Evolutionary conservation across 1,139 yeast genomes (phyloP), one percentile per base, ranked within the genome.

Genomic region (Tardiomyces digboiensis): DNA sequence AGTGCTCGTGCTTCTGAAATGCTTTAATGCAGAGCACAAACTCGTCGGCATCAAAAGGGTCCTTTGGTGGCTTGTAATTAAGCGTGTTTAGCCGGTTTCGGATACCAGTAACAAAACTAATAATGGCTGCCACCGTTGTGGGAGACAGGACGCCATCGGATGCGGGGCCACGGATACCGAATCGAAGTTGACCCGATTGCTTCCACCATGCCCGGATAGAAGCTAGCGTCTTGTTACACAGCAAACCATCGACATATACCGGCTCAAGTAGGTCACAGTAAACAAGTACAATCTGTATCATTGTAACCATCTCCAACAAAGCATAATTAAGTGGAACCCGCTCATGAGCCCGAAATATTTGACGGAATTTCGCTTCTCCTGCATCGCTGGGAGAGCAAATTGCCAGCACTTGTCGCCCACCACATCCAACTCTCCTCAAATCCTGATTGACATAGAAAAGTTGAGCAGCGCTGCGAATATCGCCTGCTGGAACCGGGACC

Each of bases 191-290:
- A 0, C 95, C 95, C 51, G 83, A 76, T 40, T 77, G 62, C 39
- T 71, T 72, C 97, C 97, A 89, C 97, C 97, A 91, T 44, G 72
- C 71, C 3, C 64, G 57, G 19, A 87, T 74, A 0, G 94, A 94
- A 36, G 67, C 73, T 49, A 81, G 82, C 0, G 97, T 89, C 47
- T 75, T 74, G 47, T 77, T 76, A 60, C 97, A 91, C 5, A 87
- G 65, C 19, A 89, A 65, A 0, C 97, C 97, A 62, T 89, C 97
- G 48, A 87, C 86, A 52, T 74, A 79, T 38, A 67, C 67, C 0
- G 87, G 82, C 46, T 78, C 81, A 19, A 87, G 67, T 39, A 87
- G 64, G 46, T 80, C 85, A 61, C 85, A 89, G 60, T 88, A 89
- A 54, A 78, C 82, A 22, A 91, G 69, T 41, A 85, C 75, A 1